A percentile compares a stretch with the other conserved stretches of the same genome.
These are phyloP conservation scores for Trichosporon coremiiforme DNA, from an alignment of 1,284 basidiomycete genomes.

Conservation along the genomic window DNA sequence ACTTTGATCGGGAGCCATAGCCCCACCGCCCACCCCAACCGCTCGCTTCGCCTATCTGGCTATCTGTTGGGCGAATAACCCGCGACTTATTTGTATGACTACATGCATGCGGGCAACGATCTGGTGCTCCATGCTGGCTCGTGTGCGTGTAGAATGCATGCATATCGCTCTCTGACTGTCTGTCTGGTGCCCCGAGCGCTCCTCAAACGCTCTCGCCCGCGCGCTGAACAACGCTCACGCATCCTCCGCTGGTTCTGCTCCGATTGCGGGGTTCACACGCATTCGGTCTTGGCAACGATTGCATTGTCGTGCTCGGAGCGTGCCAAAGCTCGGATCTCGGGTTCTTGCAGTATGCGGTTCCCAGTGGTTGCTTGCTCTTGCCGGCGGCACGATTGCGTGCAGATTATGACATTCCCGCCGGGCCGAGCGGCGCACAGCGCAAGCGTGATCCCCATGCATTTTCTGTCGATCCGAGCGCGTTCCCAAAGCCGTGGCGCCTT, in stretches of 20 bases:
- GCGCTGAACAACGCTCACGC: neutral
- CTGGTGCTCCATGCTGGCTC: neutral
- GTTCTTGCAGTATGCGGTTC: neutral
- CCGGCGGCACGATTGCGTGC: too few species aligned
- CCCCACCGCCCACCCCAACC: neutral
- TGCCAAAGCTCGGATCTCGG: too few species aligned
- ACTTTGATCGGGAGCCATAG: neutral
- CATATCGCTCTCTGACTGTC: neutral
- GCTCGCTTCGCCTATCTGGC: constrained; percentile 14
- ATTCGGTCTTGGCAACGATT: neutral
- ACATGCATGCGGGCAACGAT: neutral
- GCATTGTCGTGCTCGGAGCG: neutral
- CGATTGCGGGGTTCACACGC: neutral
- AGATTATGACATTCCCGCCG: neutral
- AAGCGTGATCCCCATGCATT: neutral
- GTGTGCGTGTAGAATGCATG: neutral
- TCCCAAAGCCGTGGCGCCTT: neutral
- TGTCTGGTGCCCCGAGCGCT: neutral
- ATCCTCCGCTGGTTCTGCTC: neutral
- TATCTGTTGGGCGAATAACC: neutral
- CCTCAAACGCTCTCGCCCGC: neutral
- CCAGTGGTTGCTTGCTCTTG: neutral
- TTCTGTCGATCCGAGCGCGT: neutral
- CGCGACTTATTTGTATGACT: neutral
- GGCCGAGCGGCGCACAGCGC: neutral